Base-by-base conservation (phyloP, 352 stramenopile genomes). In the Globisporangium splendens region DNA sequence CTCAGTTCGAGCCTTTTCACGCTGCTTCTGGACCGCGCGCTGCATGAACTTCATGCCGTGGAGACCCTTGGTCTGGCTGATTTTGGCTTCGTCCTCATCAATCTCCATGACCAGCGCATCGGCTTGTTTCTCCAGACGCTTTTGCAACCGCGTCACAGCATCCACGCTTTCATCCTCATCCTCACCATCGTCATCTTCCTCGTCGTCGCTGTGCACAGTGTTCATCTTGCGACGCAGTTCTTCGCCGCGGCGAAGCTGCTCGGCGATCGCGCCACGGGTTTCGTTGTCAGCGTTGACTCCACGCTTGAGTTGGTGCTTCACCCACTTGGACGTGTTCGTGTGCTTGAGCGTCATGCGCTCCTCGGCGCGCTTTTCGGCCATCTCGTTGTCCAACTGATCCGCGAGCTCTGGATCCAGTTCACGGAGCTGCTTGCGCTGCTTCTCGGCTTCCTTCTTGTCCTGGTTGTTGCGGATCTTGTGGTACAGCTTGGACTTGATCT, bases 401-500 rank as follows among this genome's bases (percentile, higher is more conserved):
- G 79, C 81, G 28, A 93, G 54, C 50, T 89, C 83, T 3, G 80
- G 83, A 63, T 96, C 87, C 4, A 93, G 62, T 44, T 75, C 69
- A n/a, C 84, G 82, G 41, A 96, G 68, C 54, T 90, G 73, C 38
- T 92, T 74, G 51, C 72, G 80, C 51, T 98, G 92, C 44, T 91
- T 92, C 28, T 97, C 87, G 58, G 94, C 80, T 11, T 88, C 66
- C 57, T 91, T 86, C 58, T 88, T 86, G 69, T 91, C 73, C 63
- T 98, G 87, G 53, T 91, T 88, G 71, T 99, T 99, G 50, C 93
- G 85, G 65, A 99, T 99, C 68, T 98, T 97, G 65, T 97, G 91
- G 82, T 98, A 99, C 33, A 98, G 93, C 68, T 99, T 99, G 35
- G 91, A 98, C 77, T 99, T 99, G 69, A 99, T 99, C 77, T 99